Base-by-base conservation (phyloP, 805 yeast species). In the Barnettozyma populi region DNA sequence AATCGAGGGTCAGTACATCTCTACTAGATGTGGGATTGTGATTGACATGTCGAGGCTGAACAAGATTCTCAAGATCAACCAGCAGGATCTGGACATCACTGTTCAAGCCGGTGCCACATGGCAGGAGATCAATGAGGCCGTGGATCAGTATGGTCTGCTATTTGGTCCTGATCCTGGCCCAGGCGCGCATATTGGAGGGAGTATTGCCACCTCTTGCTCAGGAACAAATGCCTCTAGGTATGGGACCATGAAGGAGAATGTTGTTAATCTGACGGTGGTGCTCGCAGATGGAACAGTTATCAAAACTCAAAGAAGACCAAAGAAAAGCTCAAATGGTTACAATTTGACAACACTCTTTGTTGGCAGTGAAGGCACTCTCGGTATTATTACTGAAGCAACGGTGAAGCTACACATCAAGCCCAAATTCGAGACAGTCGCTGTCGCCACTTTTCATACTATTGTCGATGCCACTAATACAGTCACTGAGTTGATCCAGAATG, bases 161-260 rank as follows among this genome's bases (percentile, higher is more conserved):
- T 79, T 86, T 57, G 92, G 92, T 1, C 84, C 85, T 13, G 90
- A 85, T 59, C 79, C 79, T 2, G 90, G 89, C 34, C 89, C 90
- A 18, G 87, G 88, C 42, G 92, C 90, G 3, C 72, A 79, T 47
- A 79, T 85, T 46, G 86, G 87, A 29, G 94, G 94, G 2, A 82
- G 83, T 76, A 78, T 81, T 38, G 84, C 83, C n/a, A 83, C 86
- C 36, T 80, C 84, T 32, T 84, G 90, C 49, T 83, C 90, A 1
- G 94, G 94, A 4, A 82, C 90, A 7, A 82, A 84, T 54, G 90
- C 90, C 10, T 77, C 78, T 21, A 64, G 85, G 39, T 86, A 83
- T 56, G 94, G 94, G 18, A 86, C 90, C n/a, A 83, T 84, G 79
- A 78, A 81, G 59, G 88, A 85, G 62, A 80, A 83, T 58, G 79